phyloP scores from a whole-genome alignment of 139 green algal species.

The Ostreobium quekettii region DNA sequence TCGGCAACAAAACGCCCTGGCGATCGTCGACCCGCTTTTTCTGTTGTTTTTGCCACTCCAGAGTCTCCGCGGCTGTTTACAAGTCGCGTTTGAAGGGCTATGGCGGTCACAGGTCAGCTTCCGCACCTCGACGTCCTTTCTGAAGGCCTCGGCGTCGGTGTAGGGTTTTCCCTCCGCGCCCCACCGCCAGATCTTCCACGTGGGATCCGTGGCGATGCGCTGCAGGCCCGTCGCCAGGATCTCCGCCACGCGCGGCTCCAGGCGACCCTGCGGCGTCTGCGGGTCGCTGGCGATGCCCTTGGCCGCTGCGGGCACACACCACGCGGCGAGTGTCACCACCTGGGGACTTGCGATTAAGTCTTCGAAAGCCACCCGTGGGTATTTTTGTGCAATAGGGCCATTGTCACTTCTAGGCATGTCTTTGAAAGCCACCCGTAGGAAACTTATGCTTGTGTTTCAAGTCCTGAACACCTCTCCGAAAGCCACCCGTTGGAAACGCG shows the following conservation, averaged over 20 bases:
- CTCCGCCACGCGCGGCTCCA: slow-evolving; percentile 47
- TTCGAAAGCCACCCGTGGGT: background rate
- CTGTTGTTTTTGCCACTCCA: background rate
- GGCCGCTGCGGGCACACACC: background rate
- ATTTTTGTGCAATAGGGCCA: too few relatives aligned
- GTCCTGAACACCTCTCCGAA: too few relatives aligned
- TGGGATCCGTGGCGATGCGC: slow-evolving; percentile 37
- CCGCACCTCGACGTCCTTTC: slow-evolving; percentile 4
- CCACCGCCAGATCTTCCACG: slow-evolving; percentile 44
- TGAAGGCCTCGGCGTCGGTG: slow-evolving; percentile 16
- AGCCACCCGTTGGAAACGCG: too few relatives aligned
- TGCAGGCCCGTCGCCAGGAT: slow-evolving; percentile 55
- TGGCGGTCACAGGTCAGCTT: background rate
- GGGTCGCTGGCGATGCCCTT: background rate
- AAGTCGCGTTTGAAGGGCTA: background rate
- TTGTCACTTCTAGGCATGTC: too few relatives aligned
- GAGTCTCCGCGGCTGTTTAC: background rate
- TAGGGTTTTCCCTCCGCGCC: background rate
- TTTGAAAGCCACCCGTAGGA: too few relatives aligned
- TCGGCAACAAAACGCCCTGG: background rate
- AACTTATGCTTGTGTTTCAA: too few relatives aligned
- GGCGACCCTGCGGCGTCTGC: slow-evolving; percentile 4
- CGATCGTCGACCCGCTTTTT: background rate
- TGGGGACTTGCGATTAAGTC: background rate
- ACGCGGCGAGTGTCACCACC: background rate